Evolutionary conservation across 257 asterid species (phyloP), one percentile per base, ranked within the genome.

Genomic region (Nicotiana sylvestris): DNA sequence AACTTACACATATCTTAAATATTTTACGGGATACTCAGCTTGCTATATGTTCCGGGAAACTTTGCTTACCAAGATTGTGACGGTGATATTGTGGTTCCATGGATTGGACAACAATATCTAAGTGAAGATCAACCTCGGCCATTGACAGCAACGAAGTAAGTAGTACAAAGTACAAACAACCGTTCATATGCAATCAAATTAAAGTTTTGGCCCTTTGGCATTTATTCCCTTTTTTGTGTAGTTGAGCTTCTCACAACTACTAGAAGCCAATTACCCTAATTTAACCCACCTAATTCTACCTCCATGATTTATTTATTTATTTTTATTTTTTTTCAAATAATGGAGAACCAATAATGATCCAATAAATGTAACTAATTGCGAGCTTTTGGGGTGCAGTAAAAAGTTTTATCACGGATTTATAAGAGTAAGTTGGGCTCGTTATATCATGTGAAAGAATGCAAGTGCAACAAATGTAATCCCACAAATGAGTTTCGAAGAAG

Each of bases 101-200:
- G 16, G 80, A 74, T 76, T 15, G 9, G 80, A 76, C 80, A 76
- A 51, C 43, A 61, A 76, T 76, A 76, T 76, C 80, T 76, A 25
- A 51, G 64, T 51, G 43, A 76, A 76, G 62, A 74, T 74, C 80
- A 74, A 51, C 64, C 29, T 49, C 0, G 46, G 64, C 39, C 80
- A 74, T 74, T 74, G 80, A 51, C 80, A 74, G 29, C 80, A 74
- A 74, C 27, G n/a, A 72, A 21, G 60, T 37, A 46, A 72, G 37
- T 76, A 15, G 80, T 51, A 51, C 64, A 76, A 76, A 15, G 46
- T 76, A 51, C 64, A 49, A 51, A 76, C 46, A 76, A 76, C 80
- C 43, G 16, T 9, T 29, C 80, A 74, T 76, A 76, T 76, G 80
- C 64, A 29, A 51, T 49, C 43, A 51, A 8, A 76, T 15, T 51